Evolutionary conservation across 768 basidiomycete genomes (phyloP).

Genomic region (Agaricus blazei): DNA sequence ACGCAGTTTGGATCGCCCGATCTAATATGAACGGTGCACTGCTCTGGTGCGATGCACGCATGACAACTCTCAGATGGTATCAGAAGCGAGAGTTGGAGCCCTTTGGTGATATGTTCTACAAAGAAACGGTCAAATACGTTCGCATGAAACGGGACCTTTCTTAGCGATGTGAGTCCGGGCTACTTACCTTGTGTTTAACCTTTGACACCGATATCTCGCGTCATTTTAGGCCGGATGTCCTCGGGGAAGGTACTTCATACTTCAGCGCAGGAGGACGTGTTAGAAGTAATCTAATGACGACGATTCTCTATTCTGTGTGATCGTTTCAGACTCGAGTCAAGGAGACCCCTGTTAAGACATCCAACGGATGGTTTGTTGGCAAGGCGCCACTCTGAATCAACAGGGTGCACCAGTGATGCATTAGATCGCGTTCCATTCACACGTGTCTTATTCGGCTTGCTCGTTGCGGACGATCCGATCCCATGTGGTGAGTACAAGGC

Average conservation of each 20-base stretch:
- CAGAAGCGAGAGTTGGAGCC: conserved; percentile 41
- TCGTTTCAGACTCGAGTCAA: no score
- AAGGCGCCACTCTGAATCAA: no score
- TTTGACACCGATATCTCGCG: background rate
- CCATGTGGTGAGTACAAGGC: background rate
- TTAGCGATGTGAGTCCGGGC: conserved; percentile 6
- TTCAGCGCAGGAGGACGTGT: no score
- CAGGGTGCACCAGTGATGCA: no score
- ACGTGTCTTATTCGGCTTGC: no score
- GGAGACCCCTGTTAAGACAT: no score
- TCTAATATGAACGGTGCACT: conserved; percentile 34
- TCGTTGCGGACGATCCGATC: no score
- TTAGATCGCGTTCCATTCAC: no score
- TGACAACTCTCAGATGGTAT: conserved; percentile 43
- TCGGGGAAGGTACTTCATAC: background rate
- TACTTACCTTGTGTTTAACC: background rate
- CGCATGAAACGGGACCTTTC: conserved; percentile 39
- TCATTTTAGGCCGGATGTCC: background rate
- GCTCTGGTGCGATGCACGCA: conserved; percentile 58
- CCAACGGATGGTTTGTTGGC: no score
- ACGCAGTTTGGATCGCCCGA: conserved; percentile 32
- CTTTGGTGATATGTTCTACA: conserved; percentile 51
- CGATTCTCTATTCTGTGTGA: no score
- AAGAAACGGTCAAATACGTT: conserved; percentile 50
- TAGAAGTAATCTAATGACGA: no score